Evolutionary conservation across 2,329 filamentous ascomycete genomes (phyloP).

Genomic region (Diaporthe batatas): DNA sequence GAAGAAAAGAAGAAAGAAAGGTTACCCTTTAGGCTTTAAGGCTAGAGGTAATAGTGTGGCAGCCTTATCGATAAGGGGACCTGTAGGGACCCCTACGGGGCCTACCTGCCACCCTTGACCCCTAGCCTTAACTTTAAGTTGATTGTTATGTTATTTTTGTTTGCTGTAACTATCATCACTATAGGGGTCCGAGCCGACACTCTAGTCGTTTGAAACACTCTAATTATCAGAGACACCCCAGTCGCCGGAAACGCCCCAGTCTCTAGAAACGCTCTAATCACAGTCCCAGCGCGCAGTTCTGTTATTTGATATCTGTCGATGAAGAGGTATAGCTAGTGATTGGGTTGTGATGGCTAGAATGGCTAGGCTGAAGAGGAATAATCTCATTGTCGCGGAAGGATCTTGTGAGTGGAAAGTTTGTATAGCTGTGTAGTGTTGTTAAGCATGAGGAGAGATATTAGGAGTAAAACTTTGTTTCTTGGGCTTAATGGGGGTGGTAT

Average conservation of each 20-base stretch:
- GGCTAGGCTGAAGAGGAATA: background rate
- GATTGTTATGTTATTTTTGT: too few species aligned
- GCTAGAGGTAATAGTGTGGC: too few species aligned
- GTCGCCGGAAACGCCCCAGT: background rate
- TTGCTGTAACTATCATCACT: too few species aligned
- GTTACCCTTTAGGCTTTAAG: too few species aligned
- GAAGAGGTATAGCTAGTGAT: background rate
- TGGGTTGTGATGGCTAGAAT: background rate
- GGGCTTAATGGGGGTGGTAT: too few species aligned
- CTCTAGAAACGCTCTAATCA: background rate
- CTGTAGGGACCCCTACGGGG: too few species aligned
- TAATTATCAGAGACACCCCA: background rate
- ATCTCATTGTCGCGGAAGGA: background rate
- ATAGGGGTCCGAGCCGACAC: too few species aligned
- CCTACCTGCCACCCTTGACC: too few species aligned
- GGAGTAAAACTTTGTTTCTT: background rate
- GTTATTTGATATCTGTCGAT: too few species aligned
- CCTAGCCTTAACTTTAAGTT: too few species aligned
- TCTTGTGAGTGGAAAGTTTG: background rate
- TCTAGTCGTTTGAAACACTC: background rate
- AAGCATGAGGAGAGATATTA: background rate
- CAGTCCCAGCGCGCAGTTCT: background rate
- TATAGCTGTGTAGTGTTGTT: background rate
- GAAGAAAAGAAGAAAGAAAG: too few species aligned
- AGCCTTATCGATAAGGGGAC: too few species aligned